Conservation (phyloP, 2,329 filamentous ascomycete species). For the Neofusicoccum sp. region DNA sequence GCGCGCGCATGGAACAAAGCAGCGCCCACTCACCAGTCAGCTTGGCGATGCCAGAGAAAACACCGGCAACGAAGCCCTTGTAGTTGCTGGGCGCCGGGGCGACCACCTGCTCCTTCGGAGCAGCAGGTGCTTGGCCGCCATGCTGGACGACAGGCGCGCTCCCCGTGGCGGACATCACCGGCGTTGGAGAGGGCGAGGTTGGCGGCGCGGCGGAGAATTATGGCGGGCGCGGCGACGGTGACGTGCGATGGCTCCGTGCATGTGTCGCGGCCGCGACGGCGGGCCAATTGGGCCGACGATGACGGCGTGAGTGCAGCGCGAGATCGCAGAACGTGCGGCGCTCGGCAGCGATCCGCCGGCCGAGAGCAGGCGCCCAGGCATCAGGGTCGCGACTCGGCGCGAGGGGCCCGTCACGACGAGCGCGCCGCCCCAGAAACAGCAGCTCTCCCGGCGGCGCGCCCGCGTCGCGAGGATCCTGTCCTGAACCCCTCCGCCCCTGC, state of each 20-base stretch:
- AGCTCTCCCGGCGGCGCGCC: conserved; percentile 7
- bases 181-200: background rate
- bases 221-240: background rate
- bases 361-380: conserved; percentile 1
- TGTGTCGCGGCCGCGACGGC: background rate
- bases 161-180: conserved; percentile 38
- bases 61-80: conserved; percentile 95
- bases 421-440: conserved; percentile 13
- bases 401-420: conserved; percentile 16
- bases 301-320: background rate
- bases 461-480: conserved; percentile 12
- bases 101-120: conserved; percentile 33
- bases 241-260: conserved; percentile 8
- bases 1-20: background rate
- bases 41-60: conserved; percentile 93
- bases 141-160: conserved; percentile 32
- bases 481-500: conserved; percentile 18
- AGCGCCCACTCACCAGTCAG: conserved; percentile 65
- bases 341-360: conserved; percentile 6
- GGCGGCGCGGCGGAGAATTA: background rate
- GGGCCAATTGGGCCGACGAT: conserved; percentile 10
- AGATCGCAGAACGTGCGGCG: conserved; percentile 7
- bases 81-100: conserved; percentile 62
- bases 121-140: conserved; percentile 27
- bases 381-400: conserved; percentile 4